Base-by-base conservation (phyloP, 2,329 filamentous ascomycete species). In the Neonectria hederae region DNA sequence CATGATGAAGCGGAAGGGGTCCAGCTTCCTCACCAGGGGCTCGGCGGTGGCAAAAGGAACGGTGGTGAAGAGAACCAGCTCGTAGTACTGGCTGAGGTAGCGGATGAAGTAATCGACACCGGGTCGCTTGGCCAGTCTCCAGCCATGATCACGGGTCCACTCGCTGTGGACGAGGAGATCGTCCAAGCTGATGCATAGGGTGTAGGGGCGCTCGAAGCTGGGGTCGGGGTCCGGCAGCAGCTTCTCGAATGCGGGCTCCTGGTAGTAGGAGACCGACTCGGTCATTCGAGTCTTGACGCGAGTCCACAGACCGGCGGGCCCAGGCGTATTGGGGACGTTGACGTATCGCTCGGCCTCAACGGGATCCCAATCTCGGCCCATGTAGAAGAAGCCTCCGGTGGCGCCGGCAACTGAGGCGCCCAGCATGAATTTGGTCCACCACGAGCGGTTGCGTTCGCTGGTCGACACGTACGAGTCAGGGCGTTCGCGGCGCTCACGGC, bases 61-160 rank as follows among this genome's bases (percentile, higher is more conserved):
- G 42, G 88, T 92, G 32, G 96, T 99, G 83, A 98, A 99, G 69
- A 99, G 89, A 56, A 98, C 96, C 59, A 99, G 85, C 80, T 99
- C 96, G 77, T 97, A 99, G 85, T 99, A 98, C 79, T 97, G 94
- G 80, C 92, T 95, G 53, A 99, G 87, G 79, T 99, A 99, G 76
- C 93, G 92, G 68, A 99, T 83, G 83, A 99, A 99, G 83, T 99
- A 99, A 82, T 99, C 96, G 66, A 97, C 88, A 49, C 96, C 96
- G 38, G 96, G 96, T 54, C 96, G 89, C 83, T 99, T 99, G 28
- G 96, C 96, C 66, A 97, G 87, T 71, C 95, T 89, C 94, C 96
- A 99, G 63, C 96, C 96, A 76, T 97, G 92, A 77, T 98, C 93
- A 62, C 95, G 89, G 24, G 89, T 88, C 96, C 96, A 99, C 77